These are phyloP conservation scores for Tribonema minus DNA, from an alignment of 108 stramenopile species.

Conservation along the genomic window DNA sequence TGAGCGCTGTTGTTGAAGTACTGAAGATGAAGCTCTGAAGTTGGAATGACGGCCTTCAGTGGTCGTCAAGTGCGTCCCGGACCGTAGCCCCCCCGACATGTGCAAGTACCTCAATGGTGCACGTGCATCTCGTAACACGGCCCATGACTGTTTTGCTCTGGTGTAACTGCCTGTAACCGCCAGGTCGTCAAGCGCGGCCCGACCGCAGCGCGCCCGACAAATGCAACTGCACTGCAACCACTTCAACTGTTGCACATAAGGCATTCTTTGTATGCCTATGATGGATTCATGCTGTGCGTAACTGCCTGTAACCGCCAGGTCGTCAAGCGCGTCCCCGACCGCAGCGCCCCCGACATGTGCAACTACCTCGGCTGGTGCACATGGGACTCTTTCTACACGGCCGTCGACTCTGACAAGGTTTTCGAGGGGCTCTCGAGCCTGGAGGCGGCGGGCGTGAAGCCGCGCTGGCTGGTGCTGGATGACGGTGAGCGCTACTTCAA, in stretches of 20 bases:
- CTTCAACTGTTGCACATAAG: not conserved
- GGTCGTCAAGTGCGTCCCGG: no score
- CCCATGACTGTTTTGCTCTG: not conserved
- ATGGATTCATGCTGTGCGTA: not conserved
- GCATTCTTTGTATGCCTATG: not conserved
- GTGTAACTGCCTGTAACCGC: not conserved
- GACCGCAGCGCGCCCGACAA: no score
- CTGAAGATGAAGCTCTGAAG: no score
- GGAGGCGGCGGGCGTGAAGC: constrained; percentile 2
- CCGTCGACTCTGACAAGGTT: not conserved
- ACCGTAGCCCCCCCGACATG: constrained; percentile 11
- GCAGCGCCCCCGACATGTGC: constrained; percentile 19
- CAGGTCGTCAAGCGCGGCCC: no score
- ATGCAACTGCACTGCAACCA: no score
- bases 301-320: not conserved
- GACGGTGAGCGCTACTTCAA: not conserved
- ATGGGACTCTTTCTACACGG: constrained; percentile 37
- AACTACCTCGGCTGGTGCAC: constrained; percentile 45
- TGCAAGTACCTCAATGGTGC: constrained; percentile 6
- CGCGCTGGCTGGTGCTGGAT: constrained; percentile 2
- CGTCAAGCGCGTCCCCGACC: not conserved
- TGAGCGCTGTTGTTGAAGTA: no score
- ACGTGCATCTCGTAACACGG: not conserved
- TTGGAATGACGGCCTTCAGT: no score
- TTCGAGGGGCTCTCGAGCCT: constrained; percentile 20